These are phyloP conservation scores for Aurinia saxatilis DNA, from an alignment of 345 rosid species.

Conservation along the genomic window DNA sequence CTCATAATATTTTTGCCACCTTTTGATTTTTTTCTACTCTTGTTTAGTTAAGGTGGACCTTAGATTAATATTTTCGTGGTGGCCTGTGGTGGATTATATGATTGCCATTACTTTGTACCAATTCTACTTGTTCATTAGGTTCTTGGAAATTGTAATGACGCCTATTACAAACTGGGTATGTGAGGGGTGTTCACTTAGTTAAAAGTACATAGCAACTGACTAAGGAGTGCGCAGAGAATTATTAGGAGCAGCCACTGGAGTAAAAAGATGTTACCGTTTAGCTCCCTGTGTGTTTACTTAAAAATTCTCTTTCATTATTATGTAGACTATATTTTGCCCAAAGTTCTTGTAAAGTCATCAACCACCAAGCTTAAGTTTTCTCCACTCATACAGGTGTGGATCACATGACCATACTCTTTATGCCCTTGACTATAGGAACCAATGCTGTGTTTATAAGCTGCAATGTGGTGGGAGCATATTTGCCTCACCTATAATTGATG, in stretches of 20 bases:
- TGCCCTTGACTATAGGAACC: constrained; percentile 73
- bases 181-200: background rate
- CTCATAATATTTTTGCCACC: background rate
- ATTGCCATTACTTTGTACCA: background rate
- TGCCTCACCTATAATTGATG: constrained; percentile 84
- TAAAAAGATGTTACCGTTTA: background rate
- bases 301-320: background rate
- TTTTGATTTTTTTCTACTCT: background rate
- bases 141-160: background rate
- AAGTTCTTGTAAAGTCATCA: background rate
- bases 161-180: background rate
- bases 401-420: constrained; percentile 83
- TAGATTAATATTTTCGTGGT: background rate
- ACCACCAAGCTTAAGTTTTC: constrained; percentile 2
- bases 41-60: background rate
- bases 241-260: constrained; percentile 4
- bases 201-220: background rate
- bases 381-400: constrained; percentile 68
- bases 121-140: background rate
- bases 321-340: background rate
- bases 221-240: background rate
- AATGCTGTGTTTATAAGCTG: constrained; percentile 57
- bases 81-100: background rate
- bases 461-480: constrained; percentile 87
- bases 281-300: background rate